Evolutionary conservation across 352 stramenopile genomes (phyloP), one percentile per base, ranked within the genome.

Genomic region (Phytophthora quininea): DNA sequence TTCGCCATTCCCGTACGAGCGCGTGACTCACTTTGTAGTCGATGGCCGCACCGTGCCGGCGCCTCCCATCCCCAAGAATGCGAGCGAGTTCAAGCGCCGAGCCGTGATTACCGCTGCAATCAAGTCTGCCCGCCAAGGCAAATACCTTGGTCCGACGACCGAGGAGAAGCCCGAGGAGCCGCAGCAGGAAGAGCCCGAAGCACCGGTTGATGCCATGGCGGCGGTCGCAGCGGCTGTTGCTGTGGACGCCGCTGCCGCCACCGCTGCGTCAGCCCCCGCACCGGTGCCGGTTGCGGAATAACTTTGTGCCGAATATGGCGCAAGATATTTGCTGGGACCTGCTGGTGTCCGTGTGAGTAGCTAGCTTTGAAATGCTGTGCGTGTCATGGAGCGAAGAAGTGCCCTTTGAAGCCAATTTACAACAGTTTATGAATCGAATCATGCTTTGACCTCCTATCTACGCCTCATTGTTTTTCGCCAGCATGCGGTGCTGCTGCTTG

Each of bases 11-110:
- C 88, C 88, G n/a, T 95, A 95, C 45, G 85, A 95, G 35, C 83
- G 84, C 40, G 88, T 93, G 31, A 93, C 88, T 53, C 88, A 95
- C 49, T 88, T 95, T 60, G 84, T 93, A n/a, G 84, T 95, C 45
- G 84, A 93, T 40, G 85, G 85, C 43, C 80, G 79, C 33, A 90
- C 83, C 40, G 84, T 91, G 49, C 81, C 72, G 27, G 82, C 82
- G 15, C 85, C 83, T 0, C 74, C 88, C 37, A 86, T 93, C 64
- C 85, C 82, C 3, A 86, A 80, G 62, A 85, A 91, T 62, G 72
- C 81, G 0, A 82, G 76, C 12, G 82, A 90, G 37, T 76, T 84
- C 67, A 91, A 89, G 66, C 84, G 84, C 61, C 82, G 82, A 31
- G 72, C 80, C 42, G 84, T 92, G 54, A 92, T 92, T 54, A 86